Conservation (phyloP, 129 eudicot species). For the Cynara cardunculus region DNA sequence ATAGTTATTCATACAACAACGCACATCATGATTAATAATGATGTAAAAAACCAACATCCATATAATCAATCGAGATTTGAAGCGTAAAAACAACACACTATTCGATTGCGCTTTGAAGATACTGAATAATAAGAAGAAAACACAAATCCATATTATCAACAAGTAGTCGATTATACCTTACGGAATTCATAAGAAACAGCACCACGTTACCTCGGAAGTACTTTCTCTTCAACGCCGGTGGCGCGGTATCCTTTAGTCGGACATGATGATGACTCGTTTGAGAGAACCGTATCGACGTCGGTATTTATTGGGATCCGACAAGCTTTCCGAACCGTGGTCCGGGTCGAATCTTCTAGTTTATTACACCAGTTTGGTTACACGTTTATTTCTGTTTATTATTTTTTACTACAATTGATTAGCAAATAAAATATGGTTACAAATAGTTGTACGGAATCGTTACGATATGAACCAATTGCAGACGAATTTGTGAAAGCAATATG, state of each 20-base stretch:
- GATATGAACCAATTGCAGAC: too few species aligned
- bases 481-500: too few species aligned
- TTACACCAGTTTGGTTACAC: not conserved
- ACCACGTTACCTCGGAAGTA: slow-evolving; percentile 1
- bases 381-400: not conserved
- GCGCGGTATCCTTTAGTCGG: slow-evolving; percentile 21
- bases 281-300: not conserved
- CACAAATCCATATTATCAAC: not conserved
- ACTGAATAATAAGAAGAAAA: not conserved
- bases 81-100: not conserved
- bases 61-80: not conserved
- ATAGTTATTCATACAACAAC: not conserved
- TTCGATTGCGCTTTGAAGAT: not conserved
- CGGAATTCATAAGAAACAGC: slow-evolving; percentile 13
- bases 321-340: not conserved
- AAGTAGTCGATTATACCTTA: not conserved
- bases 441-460: too few species aligned
- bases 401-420: not conserved
- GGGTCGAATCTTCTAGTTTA: slow-evolving; percentile 1
- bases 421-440: not conserved
- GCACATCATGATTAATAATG: slow-evolving; percentile 1
- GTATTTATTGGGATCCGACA: not conserved
- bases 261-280: slow-evolving; percentile 13
- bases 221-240: slow-evolving; percentile 24
- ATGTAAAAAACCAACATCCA: not conserved